Evolutionary conservation across 2,329 filamentous ascomycete genomes (phyloP), one percentile per base, ranked within the genome.

Genomic region (Pestalotiopsis sp.): DNA sequence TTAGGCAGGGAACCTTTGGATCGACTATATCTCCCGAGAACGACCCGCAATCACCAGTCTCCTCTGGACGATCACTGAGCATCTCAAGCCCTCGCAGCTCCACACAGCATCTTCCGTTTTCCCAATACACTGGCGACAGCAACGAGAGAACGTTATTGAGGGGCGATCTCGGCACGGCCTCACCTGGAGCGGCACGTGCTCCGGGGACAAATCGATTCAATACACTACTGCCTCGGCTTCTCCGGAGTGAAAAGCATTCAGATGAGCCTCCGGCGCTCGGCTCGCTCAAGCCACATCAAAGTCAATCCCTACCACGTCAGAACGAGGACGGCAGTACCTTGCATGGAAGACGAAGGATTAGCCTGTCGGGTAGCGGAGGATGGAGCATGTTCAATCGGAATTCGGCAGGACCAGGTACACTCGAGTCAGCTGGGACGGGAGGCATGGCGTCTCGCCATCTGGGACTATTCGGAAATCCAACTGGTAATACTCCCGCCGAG

Each of bases 291-390:
- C 81, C 88, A 38, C 87, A 88, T 0, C 92, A 95, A 76, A 94
- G 92, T 74, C 92, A 93, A 75, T 95, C 93, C 0, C 89, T 96
- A 72, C 93, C 93, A 5, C 83, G 87, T 20, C 85, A 86, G 70
- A 81, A 81, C 70, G 92, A 87, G 25, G 89, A 90, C 13, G 79
- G 78, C 73, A 91, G 86, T 75, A 82, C 76, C 71, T 80, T 80
- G 77, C 84, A 75, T 70, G 88, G 77, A 78, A 88, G 82, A 79
- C 88, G 88, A 27, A 84, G 87, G 52, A 86, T 87, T 45, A 90
- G 87, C 73, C 84, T 90, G 59, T 85, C 85, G 2, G 76, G 79
- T 73, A 85, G 86, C 69, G 76, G 79, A 39, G 52, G 52, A 12
- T 92, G 87, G 87, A 85, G 79, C 66, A 80, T 86, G 75, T 90